Conservation (phyloP, 805 yeast species). For the Yarrowia sp. region DNA sequence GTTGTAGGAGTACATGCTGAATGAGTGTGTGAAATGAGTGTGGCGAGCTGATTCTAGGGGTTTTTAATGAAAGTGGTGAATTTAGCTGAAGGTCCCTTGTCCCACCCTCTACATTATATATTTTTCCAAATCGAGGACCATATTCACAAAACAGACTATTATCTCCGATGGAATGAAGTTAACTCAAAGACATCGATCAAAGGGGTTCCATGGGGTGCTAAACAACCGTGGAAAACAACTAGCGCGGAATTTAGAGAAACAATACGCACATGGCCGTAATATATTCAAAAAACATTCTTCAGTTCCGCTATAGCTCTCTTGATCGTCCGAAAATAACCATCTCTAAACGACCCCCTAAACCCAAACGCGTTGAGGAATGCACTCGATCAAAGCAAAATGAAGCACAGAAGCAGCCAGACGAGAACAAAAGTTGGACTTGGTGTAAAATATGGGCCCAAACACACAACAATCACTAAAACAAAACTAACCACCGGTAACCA, state of each 20-base stretch:
- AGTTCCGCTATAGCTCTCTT: neutral
- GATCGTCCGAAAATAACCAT: too few relatives aligned
- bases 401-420: neutral
- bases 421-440: neutral
- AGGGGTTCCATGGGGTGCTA: neutral
- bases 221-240: too few relatives aligned
- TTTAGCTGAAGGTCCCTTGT: neutral
- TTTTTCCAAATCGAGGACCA: neutral
- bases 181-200: constrained; percentile 6
- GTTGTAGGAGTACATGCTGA: neutral
- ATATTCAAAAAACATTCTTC: too few relatives aligned
- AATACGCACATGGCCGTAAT: too few relatives aligned
- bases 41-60: neutral
- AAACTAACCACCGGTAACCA: too few relatives aligned
- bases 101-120: neutral
- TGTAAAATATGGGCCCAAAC: neutral
- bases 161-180: constrained; percentile 23
- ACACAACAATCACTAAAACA: neutral
- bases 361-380: constrained; percentile 14
- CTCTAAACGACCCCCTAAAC: neutral
- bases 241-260: too few relatives aligned
- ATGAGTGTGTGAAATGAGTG: neutral
- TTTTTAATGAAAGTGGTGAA: neutral
- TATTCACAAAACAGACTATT: neutral
- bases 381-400: neutral